Base-by-base conservation (phyloP, 1,284 basidiomycete species). In the Rhodotorula sp. region DNA sequence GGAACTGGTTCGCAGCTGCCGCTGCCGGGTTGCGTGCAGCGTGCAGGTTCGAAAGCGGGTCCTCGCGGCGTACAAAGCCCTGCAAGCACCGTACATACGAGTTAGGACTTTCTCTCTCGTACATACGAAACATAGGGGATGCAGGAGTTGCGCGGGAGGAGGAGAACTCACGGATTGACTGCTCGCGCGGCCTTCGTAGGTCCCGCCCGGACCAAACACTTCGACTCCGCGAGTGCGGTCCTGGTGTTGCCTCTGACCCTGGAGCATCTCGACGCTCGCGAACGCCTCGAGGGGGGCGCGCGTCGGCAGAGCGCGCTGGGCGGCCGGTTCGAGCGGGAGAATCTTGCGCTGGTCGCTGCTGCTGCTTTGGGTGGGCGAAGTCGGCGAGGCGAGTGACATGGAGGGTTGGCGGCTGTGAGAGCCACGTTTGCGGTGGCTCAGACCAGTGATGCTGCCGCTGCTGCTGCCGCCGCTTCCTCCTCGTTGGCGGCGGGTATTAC, bases 181-280 rank as follows among this genome's bases (percentile, higher is more conserved):
- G 48, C 64, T 68, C 43, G 60, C 69, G 26, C 74, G 26, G 1
- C 74, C 74, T 26, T 75, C 71, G 55, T 73, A 75, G 31, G 43
- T 58, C 2, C 71, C 69, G 0, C 55, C 64, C 5, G 66, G 66
- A 3, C 67, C 69, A 38, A 68, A 75, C 7, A 73, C 74, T 50
- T 71, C 74, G 5, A 54, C 66, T 10, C 74, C 71, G 19, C 71
- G 31, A 10, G 34, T 67, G 34, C 67, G 61, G 43, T 75, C 71
- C 26, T 48, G 34, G n/a, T 63, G 60, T 52, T 70, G 48, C 15
- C 67, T n/a, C 62, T 70, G 68, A 0, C 74, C 74, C 52, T 75
- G 69, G 18, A 75, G 31, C 74, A 75, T 75, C 62, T 75, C 74
- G 31, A 73, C 66, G n/a, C 69, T 71, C 43, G 69, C 74, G 28